Conservation (phyloP, 768 basidiomycete species). For the Sporobolomyces phaffii region DNA sequence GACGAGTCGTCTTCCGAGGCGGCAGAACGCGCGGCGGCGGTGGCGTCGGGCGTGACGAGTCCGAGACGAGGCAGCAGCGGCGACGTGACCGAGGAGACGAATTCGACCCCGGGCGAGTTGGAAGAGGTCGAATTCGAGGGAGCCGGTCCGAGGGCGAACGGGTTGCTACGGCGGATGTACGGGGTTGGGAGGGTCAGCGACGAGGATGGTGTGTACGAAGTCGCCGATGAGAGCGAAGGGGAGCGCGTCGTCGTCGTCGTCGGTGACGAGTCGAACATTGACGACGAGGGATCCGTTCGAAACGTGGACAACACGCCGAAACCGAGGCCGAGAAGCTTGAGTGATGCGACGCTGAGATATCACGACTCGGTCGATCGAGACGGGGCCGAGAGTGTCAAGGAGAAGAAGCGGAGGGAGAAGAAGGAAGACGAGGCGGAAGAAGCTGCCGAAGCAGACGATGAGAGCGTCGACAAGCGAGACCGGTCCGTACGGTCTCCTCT, state of each 20-base stretch:
- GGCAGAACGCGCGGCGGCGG: neutral
- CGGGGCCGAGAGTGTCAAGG: neutral
- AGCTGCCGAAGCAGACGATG: conserved; percentile 5
- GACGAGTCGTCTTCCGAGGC: conserved; percentile 18
- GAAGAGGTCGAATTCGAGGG: conserved; percentile 31
- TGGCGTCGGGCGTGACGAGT: neutral
- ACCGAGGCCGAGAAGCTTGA: neutral
- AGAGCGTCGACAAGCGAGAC: neutral
- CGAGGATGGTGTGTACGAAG: neutral
- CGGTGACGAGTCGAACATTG: neutral
- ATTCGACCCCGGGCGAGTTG: neutral
- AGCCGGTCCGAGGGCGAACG: conserved; percentile 26
- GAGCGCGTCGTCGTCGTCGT: neutral
- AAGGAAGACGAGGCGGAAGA: conserved; percentile 14
- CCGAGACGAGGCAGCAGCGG: neutral
- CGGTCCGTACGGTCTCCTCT: neutral
- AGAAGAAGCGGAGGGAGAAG: conserved; percentile 7
- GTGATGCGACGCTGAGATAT: neutral
- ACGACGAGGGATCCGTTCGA: neutral
- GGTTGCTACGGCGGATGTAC: conserved; percentile 31
- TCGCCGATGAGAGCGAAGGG: neutral
- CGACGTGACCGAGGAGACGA: neutral
- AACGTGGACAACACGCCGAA: neutral
- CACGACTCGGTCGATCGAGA: neutral
- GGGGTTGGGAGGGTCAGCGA: conserved; percentile 23